Percentiles rank a stretch among this genome's conserved stretches.
Evolutionary conservation across 768 basidiomycete genomes (phyloP).

Genomic region (Strobilomyces confusus): DNA sequence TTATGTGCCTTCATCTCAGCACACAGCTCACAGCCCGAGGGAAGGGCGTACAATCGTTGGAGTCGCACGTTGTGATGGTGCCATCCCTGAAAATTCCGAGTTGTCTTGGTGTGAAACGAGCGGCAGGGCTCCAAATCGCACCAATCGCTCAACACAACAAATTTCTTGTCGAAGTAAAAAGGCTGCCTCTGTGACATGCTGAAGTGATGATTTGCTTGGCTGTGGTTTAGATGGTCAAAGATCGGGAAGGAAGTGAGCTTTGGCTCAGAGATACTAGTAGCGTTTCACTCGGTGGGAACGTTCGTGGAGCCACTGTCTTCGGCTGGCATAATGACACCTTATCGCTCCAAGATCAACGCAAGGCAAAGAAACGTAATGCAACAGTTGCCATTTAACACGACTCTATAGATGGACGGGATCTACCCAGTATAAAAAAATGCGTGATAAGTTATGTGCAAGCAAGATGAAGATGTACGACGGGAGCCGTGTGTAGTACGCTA

Average conservation of each 20-base stretch:
- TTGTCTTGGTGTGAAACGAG: neutral
- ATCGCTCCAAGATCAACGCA: slow-evolving; percentile 15
- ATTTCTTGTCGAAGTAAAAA: slow-evolving; percentile 58
- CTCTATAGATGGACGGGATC: neutral
- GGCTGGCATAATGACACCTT: slow-evolving; percentile 7
- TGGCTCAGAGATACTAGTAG: neutral
- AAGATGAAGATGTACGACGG: neutral
- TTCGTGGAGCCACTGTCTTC: slow-evolving; percentile 15
- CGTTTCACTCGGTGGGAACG: slow-evolving; percentile 6
- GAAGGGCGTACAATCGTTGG: slow-evolving; percentile 79
- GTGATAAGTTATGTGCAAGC: slow-evolving; percentile 17
- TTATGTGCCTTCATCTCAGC: neutral
- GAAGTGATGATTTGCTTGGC: neutral
- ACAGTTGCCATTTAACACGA: neutral
- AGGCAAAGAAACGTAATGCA: neutral
- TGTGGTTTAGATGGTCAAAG: neutral
- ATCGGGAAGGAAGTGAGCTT: neutral
- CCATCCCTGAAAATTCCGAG: slow-evolving; percentile 61
- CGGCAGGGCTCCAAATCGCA: slow-evolving; percentile 33
- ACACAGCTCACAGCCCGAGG: neutral
- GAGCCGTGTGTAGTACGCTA: neutral
- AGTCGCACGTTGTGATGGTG: slow-evolving; percentile 90
- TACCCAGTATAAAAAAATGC: slow-evolving; percentile 4
- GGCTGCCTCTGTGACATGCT: slow-evolving; percentile 11
- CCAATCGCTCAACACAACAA: slow-evolving; percentile 91